phyloP scores from a whole-genome alignment of 306 rosid genomes.

The Abrus precatorius region DNA sequence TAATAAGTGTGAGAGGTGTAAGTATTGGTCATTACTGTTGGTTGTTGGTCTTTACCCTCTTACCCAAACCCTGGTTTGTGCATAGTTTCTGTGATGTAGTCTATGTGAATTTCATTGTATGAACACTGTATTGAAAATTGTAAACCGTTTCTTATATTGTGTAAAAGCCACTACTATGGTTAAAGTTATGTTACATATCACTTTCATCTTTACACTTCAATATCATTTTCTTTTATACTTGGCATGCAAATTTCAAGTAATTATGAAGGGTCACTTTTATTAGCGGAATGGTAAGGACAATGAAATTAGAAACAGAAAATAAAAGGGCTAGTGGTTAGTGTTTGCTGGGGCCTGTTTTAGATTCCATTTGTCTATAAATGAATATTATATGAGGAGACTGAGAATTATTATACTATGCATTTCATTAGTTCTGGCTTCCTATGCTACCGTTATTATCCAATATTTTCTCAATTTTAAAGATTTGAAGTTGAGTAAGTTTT shows the following conservation, averaged over 20 bases:
- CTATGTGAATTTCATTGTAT: constrained; percentile 30
- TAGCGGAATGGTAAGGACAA: neutral
- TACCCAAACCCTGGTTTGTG: constrained; percentile 3
- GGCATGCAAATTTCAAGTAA: constrained; percentile 7
- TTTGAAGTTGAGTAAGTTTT: neutral
- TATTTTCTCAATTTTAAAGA: neutral
- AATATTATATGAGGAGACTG: neutral
- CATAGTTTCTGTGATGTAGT: constrained; percentile 32
- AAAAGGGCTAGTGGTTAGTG: neutral
- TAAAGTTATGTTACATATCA: constrained; percentile 4
- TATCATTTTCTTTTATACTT: neutral
- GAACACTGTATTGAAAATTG: neutral
- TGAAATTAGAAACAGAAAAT: neutral
- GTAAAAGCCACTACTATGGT: constrained; percentile 20
- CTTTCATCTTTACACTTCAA: neutral
- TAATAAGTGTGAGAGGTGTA: constrained; percentile 20
- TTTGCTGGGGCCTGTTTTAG: neutral
- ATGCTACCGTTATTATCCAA: neutral
- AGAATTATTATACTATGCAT: neutral
- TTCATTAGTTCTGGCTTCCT: neutral
- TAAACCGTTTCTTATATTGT: constrained; percentile 31
- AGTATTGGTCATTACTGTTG: constrained; percentile 19
- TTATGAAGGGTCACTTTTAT: neutral
- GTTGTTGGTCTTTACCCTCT: neutral
- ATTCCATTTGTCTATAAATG: neutral